Evolutionary conservation across 306 rosid genomes (phyloP).

Genomic region (Prunus mongolica): DNA sequence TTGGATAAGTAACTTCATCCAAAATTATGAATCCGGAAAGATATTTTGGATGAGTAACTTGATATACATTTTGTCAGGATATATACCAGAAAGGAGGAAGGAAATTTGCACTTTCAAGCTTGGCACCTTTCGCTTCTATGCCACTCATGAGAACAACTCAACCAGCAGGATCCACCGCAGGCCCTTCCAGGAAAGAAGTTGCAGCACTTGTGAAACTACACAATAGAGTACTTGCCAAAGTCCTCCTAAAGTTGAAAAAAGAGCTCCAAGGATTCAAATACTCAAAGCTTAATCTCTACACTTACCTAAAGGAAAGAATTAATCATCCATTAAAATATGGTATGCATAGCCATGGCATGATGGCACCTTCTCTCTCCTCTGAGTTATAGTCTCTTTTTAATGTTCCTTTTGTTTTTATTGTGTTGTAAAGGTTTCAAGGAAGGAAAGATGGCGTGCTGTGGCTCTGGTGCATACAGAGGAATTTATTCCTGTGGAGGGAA

Average conservation of each 20-base stretch:
- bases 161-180: conserved; percentile 1
- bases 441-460: conserved; percentile 35
- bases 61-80: conserved; percentile 6
- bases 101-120: conserved; percentile 30
- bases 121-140: conserved; percentile 12
- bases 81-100: conserved; percentile 40
- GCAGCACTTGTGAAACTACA: conserved; percentile 34
- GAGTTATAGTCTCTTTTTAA: too few relatives aligned
- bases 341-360: neutral
- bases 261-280: conserved; percentile 39
- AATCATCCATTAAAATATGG: conserved; percentile 46
- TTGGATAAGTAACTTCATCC: too few relatives aligned
- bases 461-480: conserved; percentile 33
- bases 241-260: conserved; percentile 20
- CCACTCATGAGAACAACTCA: conserved; percentile 26
- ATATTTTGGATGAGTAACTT: too few relatives aligned
- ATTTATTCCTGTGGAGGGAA: conserved; percentile 33
- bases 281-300: conserved; percentile 26
- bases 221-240: conserved; percentile 27
- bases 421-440: conserved; percentile 29
- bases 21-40: too few relatives aligned
- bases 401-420: neutral
- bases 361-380: neutral
- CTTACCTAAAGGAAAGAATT: conserved; percentile 4
- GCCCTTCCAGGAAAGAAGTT: conserved; percentile 26